A percentile compares a stretch with the other conserved stretches of the same genome.
Evolutionary conservation across 129 eudicot species (phyloP).

Genomic region (Glebionis coronaria): DNA sequence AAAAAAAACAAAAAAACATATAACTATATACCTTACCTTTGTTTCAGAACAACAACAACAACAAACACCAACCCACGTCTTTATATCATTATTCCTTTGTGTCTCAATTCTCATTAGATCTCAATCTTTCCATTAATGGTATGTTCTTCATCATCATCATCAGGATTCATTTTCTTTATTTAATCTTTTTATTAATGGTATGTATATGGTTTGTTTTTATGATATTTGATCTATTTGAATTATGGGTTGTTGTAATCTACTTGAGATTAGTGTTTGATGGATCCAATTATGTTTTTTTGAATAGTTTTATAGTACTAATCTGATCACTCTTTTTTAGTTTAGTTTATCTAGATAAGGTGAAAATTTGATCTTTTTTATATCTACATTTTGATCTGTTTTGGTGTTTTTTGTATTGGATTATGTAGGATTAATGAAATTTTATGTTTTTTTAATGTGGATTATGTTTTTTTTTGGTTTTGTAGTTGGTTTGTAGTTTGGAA

Average conservation of each 20-base stretch:
- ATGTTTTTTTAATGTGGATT: constrained; percentile 19
- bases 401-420: not conserved
- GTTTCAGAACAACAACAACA: constrained; percentile 27
- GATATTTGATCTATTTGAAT: constrained; percentile 24
- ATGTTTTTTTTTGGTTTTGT: constrained; percentile 11
- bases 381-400: constrained; percentile 25
- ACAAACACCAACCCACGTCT: constrained; percentile 2
- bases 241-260: constrained; percentile 28
- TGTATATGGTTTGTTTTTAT: no score
- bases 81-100: constrained; percentile 1
- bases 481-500: constrained; percentile 25
- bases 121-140: constrained; percentile 31
- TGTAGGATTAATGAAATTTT: constrained; percentile 18
- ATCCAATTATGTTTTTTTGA: constrained; percentile 31
- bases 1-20: constrained; percentile 11
- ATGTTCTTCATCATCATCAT: not conserved
- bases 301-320: constrained; percentile 26
- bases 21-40: constrained; percentile 39
- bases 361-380: not conserved
- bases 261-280: constrained; percentile 34
- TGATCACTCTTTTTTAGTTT: constrained; percentile 35
- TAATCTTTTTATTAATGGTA: no score
- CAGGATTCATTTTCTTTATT: not conserved
- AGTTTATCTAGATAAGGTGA: constrained; percentile 49
- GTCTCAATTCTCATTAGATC: constrained; percentile 15